Evolutionary conservation across 768 basidiomycete genomes (phyloP), one percentile per base, ranked within the genome.

Genomic region (Exsudoporus frostii): DNA sequence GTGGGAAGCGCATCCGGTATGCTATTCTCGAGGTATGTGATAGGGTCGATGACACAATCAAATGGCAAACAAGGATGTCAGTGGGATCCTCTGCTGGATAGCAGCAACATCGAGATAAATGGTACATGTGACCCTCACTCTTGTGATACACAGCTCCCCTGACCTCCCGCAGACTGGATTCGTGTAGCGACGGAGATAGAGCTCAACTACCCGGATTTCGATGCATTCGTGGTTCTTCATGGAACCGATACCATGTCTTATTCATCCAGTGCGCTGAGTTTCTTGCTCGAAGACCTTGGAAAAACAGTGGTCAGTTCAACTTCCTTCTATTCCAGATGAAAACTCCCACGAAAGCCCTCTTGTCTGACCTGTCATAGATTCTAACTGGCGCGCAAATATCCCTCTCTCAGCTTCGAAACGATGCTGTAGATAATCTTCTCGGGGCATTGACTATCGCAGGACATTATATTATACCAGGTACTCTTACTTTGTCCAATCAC

Each of bases 311-410:
- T 91, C 76, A 34, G 76, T 59, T 15, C 49, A n/a, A n/a, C 22
- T 9, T 50, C n/a, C 14, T 15, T 46, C 15, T 43, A 5, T 27
- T 30, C 17, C 10, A 25, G 34, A 20, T 24, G 8, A 22, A 15
- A 33, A 33, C 9, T 44, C 11, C 2, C 38, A 40, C n/a, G 8
- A 42, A n/a, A 15, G 13, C 13, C 17, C 24, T 33, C 46, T 38
- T 41, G 29, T 30, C 7, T 30, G 29, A 9, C 27, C n/a, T 34
- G 34, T 49, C 48, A 11, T 46, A 92, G 91, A 92, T 96, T 53
- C 60, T 95, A 29, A 96, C 92, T 1, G 95, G 94, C 13, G 92
- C 94, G 0, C 95, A 97, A 73, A 96, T 98, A 33, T 92, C 95
- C 14, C 74, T 94, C 32, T 92, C 90, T 2, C 88, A 93, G 64